phyloP scores from a whole-genome alignment of 768 basidiomycete genomes.

The Russula sp. region DNA sequence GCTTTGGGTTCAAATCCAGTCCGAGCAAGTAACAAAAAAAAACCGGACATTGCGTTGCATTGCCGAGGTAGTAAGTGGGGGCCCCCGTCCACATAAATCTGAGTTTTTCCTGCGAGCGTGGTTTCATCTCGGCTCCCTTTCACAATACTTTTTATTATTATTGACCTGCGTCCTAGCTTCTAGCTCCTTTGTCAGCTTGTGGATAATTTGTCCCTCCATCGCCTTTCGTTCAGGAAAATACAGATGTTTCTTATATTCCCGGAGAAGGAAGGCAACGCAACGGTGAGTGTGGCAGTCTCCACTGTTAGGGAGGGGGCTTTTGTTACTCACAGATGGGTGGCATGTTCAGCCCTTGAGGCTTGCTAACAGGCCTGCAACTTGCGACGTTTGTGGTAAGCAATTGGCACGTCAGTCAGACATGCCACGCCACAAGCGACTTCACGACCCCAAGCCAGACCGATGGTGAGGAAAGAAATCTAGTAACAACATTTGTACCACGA shows the following conservation, averaged over 20 bases:
- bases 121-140: not conserved
- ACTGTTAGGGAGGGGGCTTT: too few relatives aligned
- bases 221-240: not conserved
- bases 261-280: not conserved
- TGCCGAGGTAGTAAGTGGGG: slow-evolving; percentile 8
- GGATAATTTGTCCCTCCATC: not conserved
- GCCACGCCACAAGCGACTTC: slow-evolving; percentile 32
- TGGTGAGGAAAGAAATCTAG: slow-evolving; percentile 11
- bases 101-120: not conserved
- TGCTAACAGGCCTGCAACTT: slow-evolving; percentile 11
- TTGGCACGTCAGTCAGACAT: slow-evolving; percentile 31
- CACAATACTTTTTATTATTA: too few relatives aligned
- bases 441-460: slow-evolving; percentile 27
- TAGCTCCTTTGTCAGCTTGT: not conserved
- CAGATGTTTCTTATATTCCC: not conserved
- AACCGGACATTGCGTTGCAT: not conserved
- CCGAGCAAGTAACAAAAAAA: slow-evolving; percentile 1
- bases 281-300: slow-evolving; percentile 1
- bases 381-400: slow-evolving; percentile 28
- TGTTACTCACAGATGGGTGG: slow-evolving; percentile 1
- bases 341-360: slow-evolving; percentile 7
- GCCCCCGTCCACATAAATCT: slow-evolving; percentile 18
- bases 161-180: not conserved
- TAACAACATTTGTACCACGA: slow-evolving; percentile 14
- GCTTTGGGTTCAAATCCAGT: slow-evolving; percentile 16